Evolutionary conservation across 2,329 filamentous ascomycete species (phyloP).

Genomic region (Exserohilum turcica): DNA sequence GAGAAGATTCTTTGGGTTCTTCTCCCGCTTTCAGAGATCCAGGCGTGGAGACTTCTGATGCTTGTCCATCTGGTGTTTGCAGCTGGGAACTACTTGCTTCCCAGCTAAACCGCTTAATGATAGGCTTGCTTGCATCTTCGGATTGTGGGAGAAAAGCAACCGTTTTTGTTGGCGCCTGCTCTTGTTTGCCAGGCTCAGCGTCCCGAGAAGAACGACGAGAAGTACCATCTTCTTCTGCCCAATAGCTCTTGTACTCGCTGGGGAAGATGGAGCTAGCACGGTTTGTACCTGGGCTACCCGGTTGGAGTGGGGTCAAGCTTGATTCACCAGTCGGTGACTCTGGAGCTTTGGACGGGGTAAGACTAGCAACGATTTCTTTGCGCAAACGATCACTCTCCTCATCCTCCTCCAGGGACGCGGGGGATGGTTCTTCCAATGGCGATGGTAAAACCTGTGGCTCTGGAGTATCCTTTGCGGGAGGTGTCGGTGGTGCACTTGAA

Average conservation of each 20-base stretch:
- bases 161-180: conserved; percentile 13
- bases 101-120: conserved; percentile 42
- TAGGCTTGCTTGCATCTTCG: conserved; percentile 21
- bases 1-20: conserved; percentile 13
- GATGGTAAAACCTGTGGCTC: conserved; percentile 35
- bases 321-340: conserved; percentile 23
- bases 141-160: conserved; percentile 15
- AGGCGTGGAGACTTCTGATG: conserved; percentile 9
- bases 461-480: conserved; percentile 53
- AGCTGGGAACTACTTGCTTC: conserved; percentile 27
- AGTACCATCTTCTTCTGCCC: conserved; percentile 57
- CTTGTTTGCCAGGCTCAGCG: conserved; percentile 27
- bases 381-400: conserved; percentile 73
- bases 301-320: conserved; percentile 34
- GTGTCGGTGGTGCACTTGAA: conserved; percentile 52
- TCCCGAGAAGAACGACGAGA: conserved; percentile 41
- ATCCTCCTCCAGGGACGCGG: conserved; percentile 47
- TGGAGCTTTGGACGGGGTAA: conserved; percentile 52
- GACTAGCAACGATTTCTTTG: conserved; percentile 74
- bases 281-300: conserved; percentile 29
- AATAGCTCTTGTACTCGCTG: conserved; percentile 71
- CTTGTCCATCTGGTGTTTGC: conserved; percentile 16
- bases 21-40: conserved; percentile 17
- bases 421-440: conserved; percentile 48
- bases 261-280: conserved; percentile 68